A percentile compares a stretch with the other conserved stretches of the same genome.
Conservation (phyloP, 2,329 filamentous ascomycete species). For the Eurotiales sp. region DNA sequence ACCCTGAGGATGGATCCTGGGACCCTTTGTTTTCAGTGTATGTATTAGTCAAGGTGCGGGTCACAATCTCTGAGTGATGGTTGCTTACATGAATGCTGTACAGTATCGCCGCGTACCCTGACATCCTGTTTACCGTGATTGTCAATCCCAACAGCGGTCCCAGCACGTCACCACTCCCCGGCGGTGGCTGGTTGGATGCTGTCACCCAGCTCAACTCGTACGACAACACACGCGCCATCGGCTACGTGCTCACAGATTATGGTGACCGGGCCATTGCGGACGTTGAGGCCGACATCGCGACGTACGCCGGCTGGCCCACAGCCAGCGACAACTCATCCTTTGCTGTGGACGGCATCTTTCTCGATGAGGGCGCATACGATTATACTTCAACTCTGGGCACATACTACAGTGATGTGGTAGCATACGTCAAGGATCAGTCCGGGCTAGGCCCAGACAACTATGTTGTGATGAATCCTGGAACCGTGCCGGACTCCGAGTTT, state of each 20-base stretch:
- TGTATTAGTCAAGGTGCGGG: too few relatives aligned
- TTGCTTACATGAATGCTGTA: too few relatives aligned
- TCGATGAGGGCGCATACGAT: slow-evolving; percentile 32
- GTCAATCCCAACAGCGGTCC: slow-evolving; percentile 33
- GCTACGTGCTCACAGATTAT: slow-evolving; percentile 40
- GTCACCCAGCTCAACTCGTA: slow-evolving; percentile 36
- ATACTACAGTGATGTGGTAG: too few relatives aligned
- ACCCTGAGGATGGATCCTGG: too few relatives aligned
- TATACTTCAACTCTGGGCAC: slow-evolving; percentile 16
- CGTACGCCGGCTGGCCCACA: slow-evolving; percentile 35
- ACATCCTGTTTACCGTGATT: slow-evolving; percentile 26
- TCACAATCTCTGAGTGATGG: too few relatives aligned
- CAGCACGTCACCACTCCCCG: slow-evolving; percentile 27
- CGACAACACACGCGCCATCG: slow-evolving; percentile 37
- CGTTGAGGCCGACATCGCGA: slow-evolving; percentile 33
- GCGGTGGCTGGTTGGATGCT: slow-evolving; percentile 31
- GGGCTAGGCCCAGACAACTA: not conserved
- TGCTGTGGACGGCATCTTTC: slow-evolving; percentile 37
- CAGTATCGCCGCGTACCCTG: slow-evolving; percentile 18
- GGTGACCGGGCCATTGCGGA: slow-evolving; percentile 26
- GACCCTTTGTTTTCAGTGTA: too few relatives aligned
- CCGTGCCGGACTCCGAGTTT: not conserved
- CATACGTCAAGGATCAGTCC: not conserved
- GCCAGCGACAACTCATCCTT: slow-evolving; percentile 21
- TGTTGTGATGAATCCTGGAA: not conserved